Evolutionary conservation across 2,329 filamentous ascomycete species (phyloP), one percentile per base, ranked within the genome.

Genomic region (Sporothrix globosa): DNA sequence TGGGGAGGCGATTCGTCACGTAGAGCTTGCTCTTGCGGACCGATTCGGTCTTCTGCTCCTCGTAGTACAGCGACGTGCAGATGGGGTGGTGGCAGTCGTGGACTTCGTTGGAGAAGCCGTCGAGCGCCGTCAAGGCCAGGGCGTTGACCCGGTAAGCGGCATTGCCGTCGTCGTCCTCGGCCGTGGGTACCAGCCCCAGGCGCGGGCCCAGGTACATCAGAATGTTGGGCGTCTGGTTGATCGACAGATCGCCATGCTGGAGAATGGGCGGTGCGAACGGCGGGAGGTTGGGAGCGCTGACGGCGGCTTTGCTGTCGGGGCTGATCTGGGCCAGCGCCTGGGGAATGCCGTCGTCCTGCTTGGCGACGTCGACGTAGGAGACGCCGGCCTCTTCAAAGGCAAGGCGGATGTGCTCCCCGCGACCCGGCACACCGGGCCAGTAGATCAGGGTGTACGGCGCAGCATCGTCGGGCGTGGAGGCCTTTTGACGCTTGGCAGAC

Each of bases 1-100:
- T 93, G 21, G 91, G 91, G 44, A 94, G 81, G 1, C 92, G 83
- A 56, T 82, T 84, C 69, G 84, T 80, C 10, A 88, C 81, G 71
- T 89, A 92, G 69, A 88, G 83, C 54, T 81, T 81, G 10, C 86
- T 83, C 72, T 83, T 86, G 71, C 82, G 83, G 76, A 88, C 80
- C 19, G 88, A 83, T 77, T 92, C 91, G 0, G 83, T 81, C 77
- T 90, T 92, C 79, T 95, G 92, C 34, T 93, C 90, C 76, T 93
- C 90, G 75, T 93, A 95, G 77, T 89, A 91, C 4, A 85, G 77
- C 1, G 78, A 77, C 0, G 81, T 76, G 1, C 86, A 83, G 67
- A 92, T 81, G 0, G 92, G 92, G 76, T 95, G 92, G 77, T 95
- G 92, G 34, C 87, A 88, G 75, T 94, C 90, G 77, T 94, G 92